phyloP scores from a whole-genome alignment of 2,329 filamentous ascomycete genomes.

The Elsinoe fawcettii region DNA sequence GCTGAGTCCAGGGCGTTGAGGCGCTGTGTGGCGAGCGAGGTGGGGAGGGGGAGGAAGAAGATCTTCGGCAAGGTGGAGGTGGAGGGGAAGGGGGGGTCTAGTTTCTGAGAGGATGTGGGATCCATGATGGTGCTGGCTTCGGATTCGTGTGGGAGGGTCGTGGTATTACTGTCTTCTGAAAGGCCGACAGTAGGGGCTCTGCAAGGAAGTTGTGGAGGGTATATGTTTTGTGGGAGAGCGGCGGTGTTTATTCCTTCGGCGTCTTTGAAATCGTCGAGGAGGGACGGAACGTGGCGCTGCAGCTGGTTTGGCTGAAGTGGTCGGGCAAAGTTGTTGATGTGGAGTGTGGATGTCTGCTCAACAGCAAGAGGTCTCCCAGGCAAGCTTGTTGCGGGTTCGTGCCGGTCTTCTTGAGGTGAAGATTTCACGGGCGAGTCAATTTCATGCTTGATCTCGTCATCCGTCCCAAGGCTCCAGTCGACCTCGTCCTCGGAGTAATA shows the following conservation, averaged over 20 bases:
- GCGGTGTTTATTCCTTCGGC: constrained; percentile 45
- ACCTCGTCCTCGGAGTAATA: constrained; percentile 25
- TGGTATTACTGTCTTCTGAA: no score
- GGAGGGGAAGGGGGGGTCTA: not conserved
- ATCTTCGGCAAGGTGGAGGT: constrained; percentile 57
- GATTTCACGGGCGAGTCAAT: not conserved
- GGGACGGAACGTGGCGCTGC: constrained; percentile 56
- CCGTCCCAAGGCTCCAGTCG: constrained; percentile 17
- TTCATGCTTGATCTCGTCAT: not conserved
- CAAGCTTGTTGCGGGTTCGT: no score
- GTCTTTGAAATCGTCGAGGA: constrained; percentile 54
- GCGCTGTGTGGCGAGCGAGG: constrained; percentile 56
- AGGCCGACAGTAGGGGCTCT: no score
- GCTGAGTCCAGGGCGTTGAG: constrained; percentile 50
- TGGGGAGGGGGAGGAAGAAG: constrained; percentile 58
- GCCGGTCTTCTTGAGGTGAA: not conserved
- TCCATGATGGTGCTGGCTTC: not conserved
- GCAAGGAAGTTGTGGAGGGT: no score
- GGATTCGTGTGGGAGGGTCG: not conserved
- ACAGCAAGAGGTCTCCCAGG: not conserved
- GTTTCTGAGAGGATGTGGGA: no score
- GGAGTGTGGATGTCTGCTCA: constrained; percentile 57
- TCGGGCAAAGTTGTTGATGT: constrained; percentile 85
- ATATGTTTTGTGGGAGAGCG: no score
- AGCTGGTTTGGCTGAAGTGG: constrained; percentile 65